Evolutionary conservation across 768 basidiomycete genomes (phyloP).

Genomic region (Pisolithus albus): DNA sequence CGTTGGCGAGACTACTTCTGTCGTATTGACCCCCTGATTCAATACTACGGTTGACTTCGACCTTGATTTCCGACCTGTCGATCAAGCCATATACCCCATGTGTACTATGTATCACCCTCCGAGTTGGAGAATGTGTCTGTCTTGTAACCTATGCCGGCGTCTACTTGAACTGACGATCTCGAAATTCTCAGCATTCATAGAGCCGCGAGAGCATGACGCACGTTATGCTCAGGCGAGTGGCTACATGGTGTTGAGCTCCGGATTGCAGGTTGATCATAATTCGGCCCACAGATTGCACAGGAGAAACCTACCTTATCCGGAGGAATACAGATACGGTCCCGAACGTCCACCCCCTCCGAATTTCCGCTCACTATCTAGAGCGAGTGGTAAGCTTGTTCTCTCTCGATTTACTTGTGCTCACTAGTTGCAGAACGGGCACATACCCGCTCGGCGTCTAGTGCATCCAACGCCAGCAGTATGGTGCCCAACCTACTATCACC

Average conservation of each 20-base stretch:
- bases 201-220: slow-evolving; percentile 65
- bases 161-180: slow-evolving; percentile 4
- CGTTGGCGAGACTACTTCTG: slow-evolving; percentile 14
- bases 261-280: neutral
- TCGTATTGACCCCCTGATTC: neutral
- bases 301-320: slow-evolving; percentile 61
- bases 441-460: slow-evolving; percentile 25
- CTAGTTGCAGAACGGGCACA: slow-evolving; percentile 17
- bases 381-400: slow-evolving; percentile 17
- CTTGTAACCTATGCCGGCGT: neutral
- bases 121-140: slow-evolving; percentile 57
- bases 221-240: slow-evolving; percentile 58
- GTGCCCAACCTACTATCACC: slow-evolving; percentile 7
- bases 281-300: slow-evolving; percentile 44
- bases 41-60: slow-evolving; percentile 71
- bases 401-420: slow-evolving; percentile 4
- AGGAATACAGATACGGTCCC: slow-evolving; percentile 63
- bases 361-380: slow-evolving; percentile 27
- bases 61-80: slow-evolving; percentile 76
- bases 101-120: slow-evolving; percentile 47
- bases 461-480: slow-evolving; percentile 29
- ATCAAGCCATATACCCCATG: slow-evolving; percentile 64
- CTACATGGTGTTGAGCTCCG: neutral
- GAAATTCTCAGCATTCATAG: slow-evolving; percentile 88
- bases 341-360: slow-evolving; percentile 59